phyloP scores from a whole-genome alignment of 176 grass and related monocot genomes.

The Poa pratensis region DNA sequence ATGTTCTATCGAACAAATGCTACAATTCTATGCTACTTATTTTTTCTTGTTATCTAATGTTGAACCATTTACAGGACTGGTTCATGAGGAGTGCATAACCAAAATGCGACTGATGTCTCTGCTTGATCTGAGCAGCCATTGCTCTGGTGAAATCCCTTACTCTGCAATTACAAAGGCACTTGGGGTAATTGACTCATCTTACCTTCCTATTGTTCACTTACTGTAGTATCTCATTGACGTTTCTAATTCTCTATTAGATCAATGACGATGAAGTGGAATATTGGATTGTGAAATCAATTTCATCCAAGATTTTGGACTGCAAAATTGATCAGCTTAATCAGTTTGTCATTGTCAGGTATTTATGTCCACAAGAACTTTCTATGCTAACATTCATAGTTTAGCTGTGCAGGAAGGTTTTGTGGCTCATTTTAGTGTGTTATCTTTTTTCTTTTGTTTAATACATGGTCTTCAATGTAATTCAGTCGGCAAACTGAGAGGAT shows the following conservation, averaged over 20 bases:
- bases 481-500: conserved; percentile 76
- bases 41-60: conserved; percentile 29
- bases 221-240: background rate
- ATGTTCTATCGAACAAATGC: background rate
- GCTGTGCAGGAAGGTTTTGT: background rate
- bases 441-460: conserved; percentile 16
- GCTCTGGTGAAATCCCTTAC: conserved; percentile 76
- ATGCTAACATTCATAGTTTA: background rate
- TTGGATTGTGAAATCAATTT: conserved; percentile 96
- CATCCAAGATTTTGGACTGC: conserved; percentile 75
- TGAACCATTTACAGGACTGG: conserved; percentile 49
- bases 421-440: background rate
- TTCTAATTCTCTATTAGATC: conserved; percentile 54
- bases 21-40: background rate
- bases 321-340: conserved; percentile 91
- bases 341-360: conserved; percentile 72
- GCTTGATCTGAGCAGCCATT: conserved; percentile 74
- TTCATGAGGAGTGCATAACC: conserved; percentile 85
- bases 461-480: conserved; percentile 17
- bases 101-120: conserved; percentile 94
- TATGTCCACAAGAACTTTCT: background rate
- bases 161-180: conserved; percentile 78
- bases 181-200: conserved; percentile 43
- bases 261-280: conserved; percentile 86
- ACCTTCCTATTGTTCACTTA: background rate